These are phyloP conservation scores for Mrakia blollopis DNA, from an alignment of 768 basidiomycete genomes.

Conservation along the genomic window DNA sequence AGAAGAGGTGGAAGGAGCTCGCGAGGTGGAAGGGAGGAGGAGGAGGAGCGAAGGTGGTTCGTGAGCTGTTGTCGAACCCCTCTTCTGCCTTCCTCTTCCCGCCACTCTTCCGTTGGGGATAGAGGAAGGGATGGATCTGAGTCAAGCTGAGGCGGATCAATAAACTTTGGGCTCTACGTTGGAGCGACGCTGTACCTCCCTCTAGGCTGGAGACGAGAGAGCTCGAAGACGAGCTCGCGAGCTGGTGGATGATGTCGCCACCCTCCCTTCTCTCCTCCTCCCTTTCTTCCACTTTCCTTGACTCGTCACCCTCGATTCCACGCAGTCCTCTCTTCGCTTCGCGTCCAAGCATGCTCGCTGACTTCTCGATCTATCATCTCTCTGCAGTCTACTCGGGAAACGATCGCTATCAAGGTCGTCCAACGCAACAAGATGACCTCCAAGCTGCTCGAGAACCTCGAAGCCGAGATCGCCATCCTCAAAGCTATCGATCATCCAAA, in stretches of 20 bases:
- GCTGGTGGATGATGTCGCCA: not conserved
- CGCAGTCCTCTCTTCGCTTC: not conserved
- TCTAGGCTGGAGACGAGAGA: not conserved
- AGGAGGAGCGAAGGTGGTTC: not conserved
- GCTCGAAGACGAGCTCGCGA: not conserved
- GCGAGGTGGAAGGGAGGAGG: not conserved
- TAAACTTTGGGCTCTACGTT: not conserved
- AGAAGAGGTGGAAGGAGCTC: not conserved
- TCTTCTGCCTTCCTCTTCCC: not conserved
- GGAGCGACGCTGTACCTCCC: not conserved
- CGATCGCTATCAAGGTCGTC: slow-evolving; percentile 93
- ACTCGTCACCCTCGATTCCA: not conserved
- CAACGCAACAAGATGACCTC: slow-evolving; percentile 77
- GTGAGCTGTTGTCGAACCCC: not conserved
- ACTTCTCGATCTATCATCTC: not conserved
- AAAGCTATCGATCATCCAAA: slow-evolving; percentile 89
- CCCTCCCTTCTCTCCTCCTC: not conserved
- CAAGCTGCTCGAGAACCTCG: slow-evolving; percentile 95
- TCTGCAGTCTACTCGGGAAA: slow-evolving; percentile 65
- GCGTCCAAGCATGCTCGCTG: not conserved
- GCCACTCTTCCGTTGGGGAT: not conserved
- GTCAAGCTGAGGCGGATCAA: not conserved
- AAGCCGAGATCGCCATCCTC: slow-evolving; percentile 93
- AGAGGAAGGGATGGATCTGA: not conserved
- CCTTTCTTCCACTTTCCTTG: not conserved